Evolutionary conservation across 2,329 filamentous ascomycete genomes (phyloP), one percentile per base, ranked within the genome.

Genomic region (Trichoderma afroharzianum): DNA sequence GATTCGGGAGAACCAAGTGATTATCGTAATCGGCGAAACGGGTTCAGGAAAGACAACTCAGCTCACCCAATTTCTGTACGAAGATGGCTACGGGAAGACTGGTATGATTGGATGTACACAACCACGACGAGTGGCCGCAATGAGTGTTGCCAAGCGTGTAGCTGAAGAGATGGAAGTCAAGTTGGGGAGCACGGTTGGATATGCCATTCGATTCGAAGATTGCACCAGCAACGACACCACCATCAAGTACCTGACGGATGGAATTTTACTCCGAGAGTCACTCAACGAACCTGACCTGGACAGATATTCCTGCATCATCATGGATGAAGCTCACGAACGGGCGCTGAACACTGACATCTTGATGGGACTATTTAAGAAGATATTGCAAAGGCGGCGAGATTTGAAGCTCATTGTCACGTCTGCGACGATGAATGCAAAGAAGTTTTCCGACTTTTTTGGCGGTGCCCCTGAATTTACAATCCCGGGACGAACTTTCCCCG

Each of bases 161-260:
- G 94, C 93, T 71, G 96, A 99, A 82, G 96, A 99, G 83, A 99
- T 99, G 97, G 93, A 97, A 76, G 94, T 97, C 58, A 91, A 91
- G 71, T 85, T 99, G 11, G 96, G 96, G 63, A 91, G 92, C 71
- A 88, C 91, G 0, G 97, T 99, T 47, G 96, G 96, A 33, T 99
- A 99, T 81, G 94, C 96, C 1, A 99, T 99, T 79, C 94, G 96
- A 68, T 99, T 99, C 77, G 96, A 99, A 79, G 97, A 99, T 80
- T 98, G 95, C 81, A 99, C 96, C 1, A 97, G 94, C 84, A 94
- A 94, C 76, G 92, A 98, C 71, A 99, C 96, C 0, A 87, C 91
- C 72, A 98, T 99, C 83, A 99, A 99, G 82, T 99, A 99, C 81
- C 98, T 99, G 95, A 99, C 96, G 0, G 97, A 99, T 78, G 96